Evolutionary conservation across 169 alveolate genomes (phyloP).

Genomic region (Eimeria zaria): DNA sequence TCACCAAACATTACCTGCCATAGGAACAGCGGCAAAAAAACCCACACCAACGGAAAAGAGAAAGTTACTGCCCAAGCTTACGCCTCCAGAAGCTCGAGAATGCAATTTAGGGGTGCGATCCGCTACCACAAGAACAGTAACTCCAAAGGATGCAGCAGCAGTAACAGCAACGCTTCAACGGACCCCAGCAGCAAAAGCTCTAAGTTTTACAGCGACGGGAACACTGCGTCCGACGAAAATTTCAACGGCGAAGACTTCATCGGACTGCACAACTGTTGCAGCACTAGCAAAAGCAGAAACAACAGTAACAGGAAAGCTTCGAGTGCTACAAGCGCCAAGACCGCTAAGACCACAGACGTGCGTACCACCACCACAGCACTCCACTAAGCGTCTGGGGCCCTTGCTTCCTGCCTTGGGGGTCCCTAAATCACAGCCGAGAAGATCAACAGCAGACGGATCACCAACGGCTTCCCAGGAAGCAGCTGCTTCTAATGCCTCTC

Average conservation of each 20-base stretch:
- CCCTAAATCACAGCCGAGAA: conserved; percentile 3
- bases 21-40: neutral
- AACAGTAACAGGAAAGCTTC: neutral
- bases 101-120: neutral
- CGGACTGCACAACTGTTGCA: neutral
- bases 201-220: neutral
- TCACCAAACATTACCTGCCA: neutral
- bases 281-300: neutral
- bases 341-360: conserved; percentile 1
- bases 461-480: conserved; percentile 17
- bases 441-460: conserved; percentile 13
- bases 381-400: conserved; percentile 34
- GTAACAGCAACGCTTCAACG: neutral
- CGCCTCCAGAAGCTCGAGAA: neutral
- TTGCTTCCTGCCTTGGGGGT: conserved; percentile 46
- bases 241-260: neutral
- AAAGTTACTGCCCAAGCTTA: neutral
- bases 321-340: neutral
- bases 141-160: conserved; percentile 15
- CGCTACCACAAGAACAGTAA: neutral
- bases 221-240: neutral
- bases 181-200: neutral
- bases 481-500: neutral
- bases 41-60: neutral
- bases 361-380: neutral